Base-by-base conservation (phyloP, 2,329 filamentous ascomycete genomes). In the Alternaria viburni region DNA sequence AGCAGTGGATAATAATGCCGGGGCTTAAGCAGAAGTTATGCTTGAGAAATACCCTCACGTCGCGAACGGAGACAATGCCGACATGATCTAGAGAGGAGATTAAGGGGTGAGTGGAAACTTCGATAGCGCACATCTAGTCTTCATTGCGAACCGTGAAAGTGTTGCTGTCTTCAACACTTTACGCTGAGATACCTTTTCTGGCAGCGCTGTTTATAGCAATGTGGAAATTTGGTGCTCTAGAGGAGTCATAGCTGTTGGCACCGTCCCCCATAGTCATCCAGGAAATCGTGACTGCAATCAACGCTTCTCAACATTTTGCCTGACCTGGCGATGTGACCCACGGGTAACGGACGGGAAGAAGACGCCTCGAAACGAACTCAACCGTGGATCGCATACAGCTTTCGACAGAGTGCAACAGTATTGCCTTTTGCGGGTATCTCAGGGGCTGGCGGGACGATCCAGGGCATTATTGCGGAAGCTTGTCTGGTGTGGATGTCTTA, bases 381-480 rank as follows among this genome's bases (percentile, higher is more conserved):
- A 19, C 61, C 57, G 32, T 51, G 51, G 51, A 45, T 60, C 8
- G 28, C 21, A 9, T 25, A 12, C 45, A 17, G 26, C 11, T 9
- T 51, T 51, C 26, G 28, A 63, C 41, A 25, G n/a, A n/a, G 36
- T 15, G 23, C 28, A 26, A 21, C 30, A 19, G 15, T 45, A 41
- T 9, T 47, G 21, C 41, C 41, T 43, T 19, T 52, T 44, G 30
- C 17, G 30, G 46, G 36, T 21, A 51, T 41, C 17, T 30, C 13
- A 46, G 41, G 43, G 28, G 36, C 36, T 59, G 57, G 57, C 32
- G 60, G 21, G 15, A 23, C 41, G 61, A 52, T 51, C 61, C 61
- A 55, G n/a, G 57, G 45, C 52, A 49, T 50, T 15, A 46, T 60
- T 30, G 36, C 47, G 46, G 36, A 21, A 51, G 57, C 58, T 57